Percentiles rank a stretch among this genome's conserved stretches.
These are phyloP conservation scores for Inonotus obliquus DNA, from an alignment of 1,284 basidiomycete genomes.

Conservation along the genomic window DNA sequence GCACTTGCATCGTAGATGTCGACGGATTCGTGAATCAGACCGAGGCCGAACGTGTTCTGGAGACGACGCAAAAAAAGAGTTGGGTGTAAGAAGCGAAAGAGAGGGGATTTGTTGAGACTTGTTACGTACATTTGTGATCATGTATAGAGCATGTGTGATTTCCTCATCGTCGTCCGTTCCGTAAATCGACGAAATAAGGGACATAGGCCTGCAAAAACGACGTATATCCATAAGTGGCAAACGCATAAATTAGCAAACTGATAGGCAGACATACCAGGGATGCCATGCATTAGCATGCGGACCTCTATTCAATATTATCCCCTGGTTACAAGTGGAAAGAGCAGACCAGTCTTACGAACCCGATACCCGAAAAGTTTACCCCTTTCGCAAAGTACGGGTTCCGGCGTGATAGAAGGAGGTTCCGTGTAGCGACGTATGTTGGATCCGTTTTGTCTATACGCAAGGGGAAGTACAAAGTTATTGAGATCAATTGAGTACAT, in stretches of 20 bases:
- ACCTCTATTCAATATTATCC: slow-evolving; percentile 38
- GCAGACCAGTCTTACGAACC: slow-evolving; percentile 39
- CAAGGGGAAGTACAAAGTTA: too few relatives aligned
- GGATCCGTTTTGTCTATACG: slow-evolving; percentile 43
- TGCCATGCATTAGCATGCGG: slow-evolving; percentile 70
- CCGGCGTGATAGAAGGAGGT: slow-evolving; percentile 51
- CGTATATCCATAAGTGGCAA: not conserved
- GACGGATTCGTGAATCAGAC: slow-evolving; percentile 72
- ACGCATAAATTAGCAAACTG: slow-evolving; percentile 8
- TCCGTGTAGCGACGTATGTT: slow-evolving; percentile 57
- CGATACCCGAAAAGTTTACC: slow-evolving; percentile 58
- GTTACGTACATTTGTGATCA: slow-evolving; percentile 2
- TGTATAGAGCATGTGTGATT: slow-evolving; percentile 54
- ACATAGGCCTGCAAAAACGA: slow-evolving; percentile 59
- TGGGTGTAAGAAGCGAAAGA: not conserved
- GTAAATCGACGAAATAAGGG: slow-evolving; percentile 67
- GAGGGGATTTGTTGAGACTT: not conserved
- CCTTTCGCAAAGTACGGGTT: slow-evolving; percentile 72
- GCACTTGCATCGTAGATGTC: slow-evolving; percentile 52
- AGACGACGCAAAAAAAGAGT: not conserved
- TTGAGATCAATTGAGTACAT: too few relatives aligned
- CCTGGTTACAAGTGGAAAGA: not conserved
- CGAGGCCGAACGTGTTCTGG: slow-evolving; percentile 65
- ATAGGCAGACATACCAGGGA: slow-evolving; percentile 46
- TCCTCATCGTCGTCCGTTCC: slow-evolving; percentile 68